Evolutionary conservation across 139 green algal species (phyloP).

Genomic region (Tetradesmus lagerheimii): DNA sequence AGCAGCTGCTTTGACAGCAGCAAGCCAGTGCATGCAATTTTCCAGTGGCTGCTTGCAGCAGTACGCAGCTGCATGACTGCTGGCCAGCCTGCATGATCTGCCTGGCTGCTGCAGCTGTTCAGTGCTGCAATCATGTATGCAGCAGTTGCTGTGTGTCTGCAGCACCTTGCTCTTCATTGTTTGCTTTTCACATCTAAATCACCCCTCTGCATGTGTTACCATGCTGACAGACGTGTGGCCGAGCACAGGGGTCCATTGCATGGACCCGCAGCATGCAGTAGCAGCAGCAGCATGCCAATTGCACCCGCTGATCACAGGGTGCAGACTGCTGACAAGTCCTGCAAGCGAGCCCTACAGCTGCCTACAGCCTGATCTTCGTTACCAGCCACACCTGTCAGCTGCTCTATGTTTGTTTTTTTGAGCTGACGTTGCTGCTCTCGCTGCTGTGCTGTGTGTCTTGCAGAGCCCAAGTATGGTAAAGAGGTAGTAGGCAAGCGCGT

Average conservation of each 20-base stretch:
- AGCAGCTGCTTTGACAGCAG: background rate
- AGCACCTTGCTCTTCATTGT: background rate
- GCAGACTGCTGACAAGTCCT: background rate
- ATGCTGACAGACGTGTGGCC: background rate
- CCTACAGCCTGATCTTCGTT: background rate
- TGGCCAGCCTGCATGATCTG: background rate
- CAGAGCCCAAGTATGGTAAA: conserved; percentile 41
- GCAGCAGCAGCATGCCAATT: background rate
- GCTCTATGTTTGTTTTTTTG: background rate
- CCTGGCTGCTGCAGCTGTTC: background rate
- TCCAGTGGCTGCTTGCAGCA: background rate
- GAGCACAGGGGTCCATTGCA: background rate
- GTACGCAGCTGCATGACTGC: background rate
- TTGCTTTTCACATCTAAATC: too few relatives aligned
- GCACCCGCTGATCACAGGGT: background rate
- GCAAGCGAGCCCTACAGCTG: background rate
- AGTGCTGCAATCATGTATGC: background rate
- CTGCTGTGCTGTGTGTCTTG: background rate
- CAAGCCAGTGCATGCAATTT: background rate
- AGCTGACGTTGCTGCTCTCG: background rate
- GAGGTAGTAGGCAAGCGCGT: conserved; percentile 38
- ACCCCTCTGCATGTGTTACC: too few relatives aligned
- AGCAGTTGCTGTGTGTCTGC: background rate
- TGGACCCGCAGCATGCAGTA: background rate
- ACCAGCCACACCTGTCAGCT: background rate